These are phyloP conservation scores for Mycosphaerella arachidis DNA, from an alignment of 2,329 filamentous ascomycete genomes.

Conservation along the genomic window DNA sequence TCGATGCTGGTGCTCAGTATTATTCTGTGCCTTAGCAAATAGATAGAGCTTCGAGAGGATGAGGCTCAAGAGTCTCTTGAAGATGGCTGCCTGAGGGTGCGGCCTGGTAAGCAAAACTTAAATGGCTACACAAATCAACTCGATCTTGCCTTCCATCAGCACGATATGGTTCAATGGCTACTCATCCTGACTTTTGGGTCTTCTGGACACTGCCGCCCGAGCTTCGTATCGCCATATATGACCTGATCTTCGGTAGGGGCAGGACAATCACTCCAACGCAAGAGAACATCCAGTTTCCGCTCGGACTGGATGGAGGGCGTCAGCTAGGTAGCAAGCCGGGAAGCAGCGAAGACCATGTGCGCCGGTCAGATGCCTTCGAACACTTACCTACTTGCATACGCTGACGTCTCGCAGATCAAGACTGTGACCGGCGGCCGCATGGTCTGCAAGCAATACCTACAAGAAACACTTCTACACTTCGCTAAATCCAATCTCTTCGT, in stretches of 20 bases:
- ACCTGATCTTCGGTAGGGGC: background rate
- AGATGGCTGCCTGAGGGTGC: background rate
- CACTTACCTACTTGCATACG: background rate
- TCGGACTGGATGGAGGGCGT: background rate
- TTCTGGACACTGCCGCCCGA: constrained; percentile 1
- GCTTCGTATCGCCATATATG: background rate
- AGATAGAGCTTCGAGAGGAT: too few species aligned
- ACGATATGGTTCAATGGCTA: too few species aligned
- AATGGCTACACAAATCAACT: too few species aligned
- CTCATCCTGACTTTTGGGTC: background rate
- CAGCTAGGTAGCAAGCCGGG: background rate
- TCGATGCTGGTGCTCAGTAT: too few species aligned
- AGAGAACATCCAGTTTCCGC: background rate
- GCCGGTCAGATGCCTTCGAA: background rate
- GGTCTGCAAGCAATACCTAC: background rate
- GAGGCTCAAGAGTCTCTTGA: background rate
- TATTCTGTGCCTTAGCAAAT: too few species aligned
- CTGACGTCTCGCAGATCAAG: background rate
- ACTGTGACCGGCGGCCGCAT: background rate
- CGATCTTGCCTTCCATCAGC: too few species aligned
- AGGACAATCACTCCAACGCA: background rate
- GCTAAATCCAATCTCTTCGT: constrained; percentile 1
- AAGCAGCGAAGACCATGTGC: background rate
- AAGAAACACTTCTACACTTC: constrained; percentile 1
- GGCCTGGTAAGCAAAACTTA: background rate